Evolutionary conservation across 1,139 yeast genomes (phyloP).

Genomic region (Lizanozyma gosingica): DNA sequence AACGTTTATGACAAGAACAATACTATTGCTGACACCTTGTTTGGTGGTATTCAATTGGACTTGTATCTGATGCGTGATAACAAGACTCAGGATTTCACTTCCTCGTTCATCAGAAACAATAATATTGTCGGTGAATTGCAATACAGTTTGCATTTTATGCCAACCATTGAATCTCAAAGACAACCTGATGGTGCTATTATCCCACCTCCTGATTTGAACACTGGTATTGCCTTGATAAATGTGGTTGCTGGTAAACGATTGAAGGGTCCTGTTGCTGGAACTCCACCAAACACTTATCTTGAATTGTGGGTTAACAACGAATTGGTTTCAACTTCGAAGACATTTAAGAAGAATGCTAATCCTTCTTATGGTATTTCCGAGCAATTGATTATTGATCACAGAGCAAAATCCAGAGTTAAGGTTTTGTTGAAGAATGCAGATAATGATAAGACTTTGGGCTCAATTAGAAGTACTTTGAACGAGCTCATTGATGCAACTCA

Average conservation of each 20-base stretch:
- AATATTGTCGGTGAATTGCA: conserved; percentile 69
- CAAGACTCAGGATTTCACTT: conserved; percentile 41
- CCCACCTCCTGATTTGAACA: conserved; percentile 87
- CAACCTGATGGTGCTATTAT: conserved; percentile 79
- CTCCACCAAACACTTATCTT: conserved; percentile 55
- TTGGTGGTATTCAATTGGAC: conserved; percentile 74
- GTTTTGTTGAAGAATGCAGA: conserved; percentile 60
- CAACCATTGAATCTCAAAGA: conserved; percentile 66
- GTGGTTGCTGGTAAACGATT: conserved; percentile 45
- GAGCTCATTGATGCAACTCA: conserved; percentile 71
- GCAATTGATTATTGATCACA: conserved; percentile 70
- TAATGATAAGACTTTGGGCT: conserved; percentile 47
- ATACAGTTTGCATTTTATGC: conserved; percentile 69
- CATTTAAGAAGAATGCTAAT: conserved; percentile 50
- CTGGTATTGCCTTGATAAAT: conserved; percentile 72
- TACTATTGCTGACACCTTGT: conserved; percentile 64
- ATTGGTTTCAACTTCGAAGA: conserved; percentile 45
- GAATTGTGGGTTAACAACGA: conserved; percentile 63
- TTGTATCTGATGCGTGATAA: conserved; percentile 56
- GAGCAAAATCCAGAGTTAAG: conserved; percentile 59
- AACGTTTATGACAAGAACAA: conserved; percentile 69
- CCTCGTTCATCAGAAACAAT: conserved; percentile 66
- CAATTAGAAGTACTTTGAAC: conserved; percentile 54
- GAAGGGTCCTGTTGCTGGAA: conserved; percentile 29
- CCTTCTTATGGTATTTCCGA: conserved; percentile 61